phyloP scores from a whole-genome alignment of 106 monocot species.

The Agapanthus africanus region DNA sequence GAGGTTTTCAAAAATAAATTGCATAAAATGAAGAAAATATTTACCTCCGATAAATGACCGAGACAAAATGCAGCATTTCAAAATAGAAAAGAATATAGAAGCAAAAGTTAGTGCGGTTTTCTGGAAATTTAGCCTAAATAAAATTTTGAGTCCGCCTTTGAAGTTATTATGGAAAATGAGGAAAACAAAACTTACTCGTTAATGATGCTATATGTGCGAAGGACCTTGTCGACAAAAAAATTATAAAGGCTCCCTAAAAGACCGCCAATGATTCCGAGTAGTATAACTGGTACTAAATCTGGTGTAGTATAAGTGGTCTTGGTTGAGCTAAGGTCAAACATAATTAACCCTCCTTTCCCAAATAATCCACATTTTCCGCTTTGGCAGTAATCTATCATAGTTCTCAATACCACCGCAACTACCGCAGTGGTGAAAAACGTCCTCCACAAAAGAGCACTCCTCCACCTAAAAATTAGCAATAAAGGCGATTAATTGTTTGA shows the following conservation, averaged over 20 bases:
- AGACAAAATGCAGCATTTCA: too few species aligned
- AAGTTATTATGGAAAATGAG: too few species aligned
- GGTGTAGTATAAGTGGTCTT: conserved; percentile 38
- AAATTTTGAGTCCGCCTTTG: too few species aligned
- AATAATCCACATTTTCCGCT: conserved; percentile 89
- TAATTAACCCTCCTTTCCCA: conserved; percentile 86
- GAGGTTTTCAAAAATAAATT: too few species aligned
- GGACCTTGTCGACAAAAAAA: conserved; percentile 62
- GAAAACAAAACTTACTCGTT: conserved; percentile 95
- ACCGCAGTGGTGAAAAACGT: conserved; percentile 96
- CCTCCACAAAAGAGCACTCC: conserved; percentile 89
- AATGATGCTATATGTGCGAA: conserved; percentile 78
- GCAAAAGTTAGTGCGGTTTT: too few species aligned
- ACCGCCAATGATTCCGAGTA: conserved; percentile 83
- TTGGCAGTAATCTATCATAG: conserved; percentile 61
- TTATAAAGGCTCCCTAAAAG: conserved; percentile 83
- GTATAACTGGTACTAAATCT: conserved; percentile 64
- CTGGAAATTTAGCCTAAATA: too few species aligned
- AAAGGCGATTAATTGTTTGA: too few species aligned
- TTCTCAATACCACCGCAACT: conserved; percentile 81
- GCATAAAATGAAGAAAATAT: too few species aligned
- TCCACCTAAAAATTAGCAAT: conserved; percentile 98
- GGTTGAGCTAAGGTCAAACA: conserved; percentile 83
- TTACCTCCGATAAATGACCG: too few species aligned
- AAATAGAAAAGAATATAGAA: too few species aligned